Base-by-base conservation (phyloP, 169 alveolate species). In the Miamiensis avidus region DNA sequence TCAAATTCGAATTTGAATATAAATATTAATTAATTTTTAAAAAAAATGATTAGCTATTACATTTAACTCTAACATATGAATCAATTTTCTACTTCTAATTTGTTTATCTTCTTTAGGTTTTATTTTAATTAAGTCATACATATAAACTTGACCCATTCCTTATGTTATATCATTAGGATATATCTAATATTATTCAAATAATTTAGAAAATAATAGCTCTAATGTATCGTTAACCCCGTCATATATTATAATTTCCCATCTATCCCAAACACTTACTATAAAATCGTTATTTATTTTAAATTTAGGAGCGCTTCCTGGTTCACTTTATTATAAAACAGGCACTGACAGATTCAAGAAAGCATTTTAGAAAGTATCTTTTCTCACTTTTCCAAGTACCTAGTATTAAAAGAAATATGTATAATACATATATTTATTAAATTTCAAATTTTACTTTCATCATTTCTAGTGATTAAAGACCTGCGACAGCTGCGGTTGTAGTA, bases 401-500 rank as follows among this genome's bases (percentile, higher is more conserved):
- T 49, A 49, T 49, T 49, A 49, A 49, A 49, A 11, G 20, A 49
- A 49, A 11, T 11, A 49, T 11, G 20, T 49, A 49, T 11, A 49
- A 49, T 49, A 11, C 20, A 49, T 49, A 49, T n/a, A n/a, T n/a
- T 49, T 49, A 49, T 49, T 49, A 11, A 49, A 49, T 49, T 49
- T 11, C 20, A 49, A 49, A 49, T 49, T 4, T 81, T 28, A 92
- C 73, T 88, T 95, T 93, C 1, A 95, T 89, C 76, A 93, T 49
- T 87, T 95, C 97, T 25, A 95, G 29, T 0, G 96, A 82, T 81
- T 95, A 89, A 20, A 95, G 78, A 20, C 95, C 98, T 0, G 97
- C 96, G 31, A 94, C 89, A 27, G 95, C 84, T 0, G 98, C 91
- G 0, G 97, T 94, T 0, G 98, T 95, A 0, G 98, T 95, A 26